Evolutionary conservation across 1,139 yeast genomes (phyloP).

Genomic region (Wickerhamomyces sp.): DNA sequence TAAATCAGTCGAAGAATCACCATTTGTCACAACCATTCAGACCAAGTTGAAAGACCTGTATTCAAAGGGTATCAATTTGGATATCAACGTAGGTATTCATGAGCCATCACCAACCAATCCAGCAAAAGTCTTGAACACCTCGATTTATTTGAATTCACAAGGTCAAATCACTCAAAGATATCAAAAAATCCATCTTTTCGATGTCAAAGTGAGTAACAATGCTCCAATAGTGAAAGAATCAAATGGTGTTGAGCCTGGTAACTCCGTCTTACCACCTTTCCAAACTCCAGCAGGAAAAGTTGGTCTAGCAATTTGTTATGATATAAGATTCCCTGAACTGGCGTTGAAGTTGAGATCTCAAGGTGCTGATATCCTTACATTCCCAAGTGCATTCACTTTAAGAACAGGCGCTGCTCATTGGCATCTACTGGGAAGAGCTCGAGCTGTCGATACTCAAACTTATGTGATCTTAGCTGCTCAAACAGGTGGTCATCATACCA

Average conservation of each 20-base stretch:
- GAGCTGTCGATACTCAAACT: conserved; percentile 86
- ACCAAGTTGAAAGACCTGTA: conserved; percentile 36
- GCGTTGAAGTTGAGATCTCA: conserved; percentile 55
- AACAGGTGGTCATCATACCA: conserved; percentile 64
- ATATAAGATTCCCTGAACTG: conserved; percentile 83
- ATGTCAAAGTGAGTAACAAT: conserved; percentile 65
- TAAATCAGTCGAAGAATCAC: conserved; percentile 40
- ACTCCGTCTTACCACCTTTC: conserved; percentile 48
- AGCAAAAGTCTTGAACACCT: conserved; percentile 58
- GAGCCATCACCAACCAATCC: conserved; percentile 48
- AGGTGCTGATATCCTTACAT: conserved; percentile 78
- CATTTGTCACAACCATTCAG: conserved; percentile 48
- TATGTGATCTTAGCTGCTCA: conserved; percentile 92
- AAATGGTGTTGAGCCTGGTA: conserved; percentile 78
- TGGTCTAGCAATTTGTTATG: conserved; percentile 85
- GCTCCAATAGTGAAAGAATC: conserved; percentile 72
- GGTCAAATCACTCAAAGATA: conserved; percentile 68
- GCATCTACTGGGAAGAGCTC: conserved; percentile 69
- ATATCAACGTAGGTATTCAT: conserved; percentile 75
- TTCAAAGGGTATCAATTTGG: conserved; percentile 28
- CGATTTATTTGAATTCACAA: conserved; percentile 59
- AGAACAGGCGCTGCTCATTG: conserved; percentile 92
- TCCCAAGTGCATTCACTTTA: conserved; percentile 89
- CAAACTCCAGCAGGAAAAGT: conserved; percentile 50
- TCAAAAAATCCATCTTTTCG: conserved; percentile 85